Evolutionary conservation across 768 basidiomycete species (phyloP).

Genomic region (Termitomyces titanicus): DNA sequence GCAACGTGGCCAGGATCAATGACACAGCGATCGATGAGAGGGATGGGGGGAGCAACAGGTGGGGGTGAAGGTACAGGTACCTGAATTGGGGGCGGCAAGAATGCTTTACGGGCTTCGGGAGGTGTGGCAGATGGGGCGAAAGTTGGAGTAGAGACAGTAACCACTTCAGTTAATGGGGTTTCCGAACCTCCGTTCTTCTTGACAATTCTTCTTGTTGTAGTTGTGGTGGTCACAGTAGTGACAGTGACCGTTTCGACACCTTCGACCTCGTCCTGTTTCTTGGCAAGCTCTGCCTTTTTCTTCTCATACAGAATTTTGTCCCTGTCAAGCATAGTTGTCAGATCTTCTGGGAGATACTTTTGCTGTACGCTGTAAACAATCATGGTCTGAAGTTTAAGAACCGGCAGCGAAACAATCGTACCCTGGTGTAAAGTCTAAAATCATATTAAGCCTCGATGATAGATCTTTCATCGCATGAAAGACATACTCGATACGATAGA

Average conservation of each 20-base stretch:
- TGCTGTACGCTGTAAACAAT: constrained; percentile 19
- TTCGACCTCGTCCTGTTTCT: constrained; percentile 21
- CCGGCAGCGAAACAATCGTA: constrained; percentile 9
- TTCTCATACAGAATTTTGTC: constrained; percentile 33
- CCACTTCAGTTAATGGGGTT: background rate
- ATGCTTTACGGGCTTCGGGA: background rate
- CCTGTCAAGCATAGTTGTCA: constrained; percentile 30
- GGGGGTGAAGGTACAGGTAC: background rate
- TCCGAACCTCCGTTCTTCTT: constrained; percentile 13
- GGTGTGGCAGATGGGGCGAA: background rate
- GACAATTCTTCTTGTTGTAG: constrained; percentile 12
- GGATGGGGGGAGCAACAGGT: constrained; percentile 1
- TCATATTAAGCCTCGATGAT: background rate
- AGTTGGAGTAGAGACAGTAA: background rate
- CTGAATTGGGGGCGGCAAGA: background rate
- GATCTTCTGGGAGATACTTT: constrained; percentile 29
- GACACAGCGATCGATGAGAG: constrained; percentile 8
- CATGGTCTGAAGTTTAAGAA: background rate
- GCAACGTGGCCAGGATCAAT: constrained; percentile 13
- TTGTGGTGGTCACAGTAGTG: constrained; percentile 18
- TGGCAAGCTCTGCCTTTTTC: constrained; percentile 19
- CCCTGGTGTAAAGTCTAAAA: constrained; percentile 32
- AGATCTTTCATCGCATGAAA: background rate
- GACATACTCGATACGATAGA: constrained; percentile 44
- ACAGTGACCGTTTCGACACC: constrained; percentile 20